Percentiles rank a stretch among this genome's conserved stretches.
Evolutionary conservation across 768 basidiomycete genomes (phyloP).

Genomic region (Boletus reticuloceps): DNA sequence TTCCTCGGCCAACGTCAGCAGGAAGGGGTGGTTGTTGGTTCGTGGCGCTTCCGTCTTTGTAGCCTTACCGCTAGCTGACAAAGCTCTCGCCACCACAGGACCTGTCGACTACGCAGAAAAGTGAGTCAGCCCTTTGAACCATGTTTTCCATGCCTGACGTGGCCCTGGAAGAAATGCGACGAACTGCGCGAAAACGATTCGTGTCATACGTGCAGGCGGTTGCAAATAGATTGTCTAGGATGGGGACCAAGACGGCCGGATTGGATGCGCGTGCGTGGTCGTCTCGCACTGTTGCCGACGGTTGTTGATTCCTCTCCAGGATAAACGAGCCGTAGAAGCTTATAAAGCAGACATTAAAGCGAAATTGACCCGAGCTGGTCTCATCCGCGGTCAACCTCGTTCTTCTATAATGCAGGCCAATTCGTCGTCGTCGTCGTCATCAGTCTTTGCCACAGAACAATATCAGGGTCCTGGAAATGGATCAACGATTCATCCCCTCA

Average conservation of each 20-base stretch:
- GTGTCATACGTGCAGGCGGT: slow-evolving; percentile 76
- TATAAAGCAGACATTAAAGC: slow-evolving; percentile 86
- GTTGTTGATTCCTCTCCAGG: slow-evolving; percentile 43
- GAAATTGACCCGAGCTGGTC: slow-evolving; percentile 70
- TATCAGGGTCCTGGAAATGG: slow-evolving; percentile 23
- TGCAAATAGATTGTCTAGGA: slow-evolving; percentile 79
- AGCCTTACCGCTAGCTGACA: slow-evolving; percentile 5
- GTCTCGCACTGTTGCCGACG: not conserved
- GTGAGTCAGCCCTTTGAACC: slow-evolving; percentile 34
- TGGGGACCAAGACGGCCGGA: slow-evolving; percentile 87
- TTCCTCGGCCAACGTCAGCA: slow-evolving; percentile 50
- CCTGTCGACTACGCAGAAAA: slow-evolving; percentile 80
- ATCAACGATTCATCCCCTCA: slow-evolving; percentile 20
- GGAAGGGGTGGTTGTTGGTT: slow-evolving; percentile 82
- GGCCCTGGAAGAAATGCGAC: slow-evolving; percentile 71
- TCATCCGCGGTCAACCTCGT: slow-evolving; percentile 81
- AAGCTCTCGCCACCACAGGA: slow-evolving; percentile 44
- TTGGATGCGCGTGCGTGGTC: slow-evolving; percentile 75
- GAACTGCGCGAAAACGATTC: slow-evolving; percentile 80
- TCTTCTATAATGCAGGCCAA: slow-evolving; percentile 46
- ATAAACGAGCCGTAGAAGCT: slow-evolving; percentile 76
- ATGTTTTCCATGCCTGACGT: not conserved
- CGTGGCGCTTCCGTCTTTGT: slow-evolving; percentile 28
- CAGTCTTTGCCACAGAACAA: slow-evolving; percentile 34
- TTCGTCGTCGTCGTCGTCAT: slow-evolving; percentile 27